Base-by-base conservation (phyloP, 1,284 basidiomycete genomes). In the Ganoderma sinense region DNA sequence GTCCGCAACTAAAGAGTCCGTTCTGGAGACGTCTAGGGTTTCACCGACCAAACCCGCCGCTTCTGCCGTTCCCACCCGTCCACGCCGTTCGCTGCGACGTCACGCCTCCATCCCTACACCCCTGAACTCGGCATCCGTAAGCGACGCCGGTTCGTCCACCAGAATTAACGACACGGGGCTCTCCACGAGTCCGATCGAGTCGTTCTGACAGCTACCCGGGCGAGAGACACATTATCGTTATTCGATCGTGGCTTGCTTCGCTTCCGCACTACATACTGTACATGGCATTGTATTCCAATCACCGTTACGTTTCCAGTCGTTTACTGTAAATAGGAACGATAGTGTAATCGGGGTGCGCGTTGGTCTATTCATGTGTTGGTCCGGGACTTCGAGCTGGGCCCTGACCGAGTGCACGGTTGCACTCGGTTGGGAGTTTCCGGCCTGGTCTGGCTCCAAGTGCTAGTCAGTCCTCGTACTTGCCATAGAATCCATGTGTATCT, bases 211-310 rank as follows among this genome's bases (percentile, higher is more conserved):
- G 41, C 14, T 39, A 33, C 6, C 26, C 29, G 59, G n/a, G 69
- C 68, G 59, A 68, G 73, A 65, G 65, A 69, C 62, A 63, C 66
- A 40, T 65, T 74, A 74, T 74, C 67, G 73, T 74, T 74, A 74
- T 74, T 67, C 63, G 65, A 71, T 69, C 73, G 65, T 69, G 65
- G 69, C 69, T 68, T 62, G 65, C 67, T 60, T 62, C 62, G 65
- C 67, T 67, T 48, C 64, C 69, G 64, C 56, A 64, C 33, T 69
- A 71, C 59, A 41, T 69, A 71, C 59, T 68, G 72, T 73, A 70
- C 64, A 39, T 36, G 67, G 67, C 67, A 65, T 64, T 73, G 72
- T 73, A 73, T 70, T 65, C 51, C 64, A 56, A 36, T 55, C 43
- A 56, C 60, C 62, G 62, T 64, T 64, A 41, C 36, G 59, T 43